Evolutionary conservation across 345 rosid genomes (phyloP).

Genomic region (Syzygium oleosum): DNA sequence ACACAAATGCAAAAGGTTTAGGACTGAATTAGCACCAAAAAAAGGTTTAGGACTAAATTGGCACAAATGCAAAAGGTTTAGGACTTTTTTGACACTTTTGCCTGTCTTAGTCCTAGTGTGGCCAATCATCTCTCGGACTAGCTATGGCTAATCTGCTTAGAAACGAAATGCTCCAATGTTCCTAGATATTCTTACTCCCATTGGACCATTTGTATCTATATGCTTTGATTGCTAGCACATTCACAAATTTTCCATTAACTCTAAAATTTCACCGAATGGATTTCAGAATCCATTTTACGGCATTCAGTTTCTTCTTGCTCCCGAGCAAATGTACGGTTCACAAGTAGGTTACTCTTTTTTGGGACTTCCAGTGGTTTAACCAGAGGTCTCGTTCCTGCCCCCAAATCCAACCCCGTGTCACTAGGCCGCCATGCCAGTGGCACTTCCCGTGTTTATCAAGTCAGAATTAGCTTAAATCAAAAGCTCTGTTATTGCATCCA

Average conservation of each 20-base stretch:
- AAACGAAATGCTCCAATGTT: neutral
- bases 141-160: neutral
- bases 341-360: neutral
- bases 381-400: neutral
- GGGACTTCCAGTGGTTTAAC: neutral
- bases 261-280: neutral
- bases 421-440: neutral
- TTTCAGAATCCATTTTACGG: neutral
- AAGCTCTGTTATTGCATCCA: neutral
- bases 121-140: neutral
- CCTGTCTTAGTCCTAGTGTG: neutral
- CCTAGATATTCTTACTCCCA: neutral
- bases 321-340: neutral
- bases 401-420: neutral
- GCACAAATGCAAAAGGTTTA: too few species aligned
- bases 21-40: too few species aligned
- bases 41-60: too few species aligned
- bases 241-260: neutral
- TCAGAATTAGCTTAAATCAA: neutral
- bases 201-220: neutral
- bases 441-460: neutral
- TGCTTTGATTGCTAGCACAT: neutral
- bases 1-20: too few species aligned
- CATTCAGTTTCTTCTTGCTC: neutral
- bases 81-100: too few species aligned